Evolutionary conservation across 345 rosid genomes (phyloP).

Genomic region (Syzygium oleosum): DNA sequence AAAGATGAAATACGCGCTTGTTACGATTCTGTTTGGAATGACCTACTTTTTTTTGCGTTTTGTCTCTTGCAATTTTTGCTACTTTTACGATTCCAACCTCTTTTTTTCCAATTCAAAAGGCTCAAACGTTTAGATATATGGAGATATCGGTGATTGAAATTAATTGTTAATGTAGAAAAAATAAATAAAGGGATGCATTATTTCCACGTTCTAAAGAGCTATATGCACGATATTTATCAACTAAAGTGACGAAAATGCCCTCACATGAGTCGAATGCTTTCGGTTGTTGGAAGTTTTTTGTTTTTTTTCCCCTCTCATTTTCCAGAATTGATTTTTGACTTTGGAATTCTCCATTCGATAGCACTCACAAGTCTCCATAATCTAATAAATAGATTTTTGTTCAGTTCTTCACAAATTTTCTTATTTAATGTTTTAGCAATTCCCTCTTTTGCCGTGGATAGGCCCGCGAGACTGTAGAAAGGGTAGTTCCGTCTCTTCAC

Average conservation of each 20-base stretch:
- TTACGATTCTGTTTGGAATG: too few relatives aligned
- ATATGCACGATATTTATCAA: background rate
- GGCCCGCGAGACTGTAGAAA: background rate
- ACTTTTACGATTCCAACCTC: background rate
- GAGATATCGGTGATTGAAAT: background rate
- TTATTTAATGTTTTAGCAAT: background rate
- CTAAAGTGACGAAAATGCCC: background rate
- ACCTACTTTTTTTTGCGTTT: background rate
- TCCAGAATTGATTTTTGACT: background rate
- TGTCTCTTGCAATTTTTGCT: background rate
- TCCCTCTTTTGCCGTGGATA: background rate
- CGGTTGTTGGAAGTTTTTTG: background rate
- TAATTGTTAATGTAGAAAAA: background rate
- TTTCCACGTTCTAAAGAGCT: background rate
- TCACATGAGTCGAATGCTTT: background rate
- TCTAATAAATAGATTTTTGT: background rate
- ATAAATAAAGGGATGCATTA: background rate
- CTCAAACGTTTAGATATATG: background rate
- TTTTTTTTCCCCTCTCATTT: background rate
- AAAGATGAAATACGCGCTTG: background rate
- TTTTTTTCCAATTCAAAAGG: background rate
- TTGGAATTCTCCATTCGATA: background rate
- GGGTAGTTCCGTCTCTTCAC: background rate
- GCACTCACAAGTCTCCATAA: background rate
- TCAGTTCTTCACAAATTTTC: background rate